Evolutionary conservation across 2,329 filamentous ascomycete genomes (phyloP).

Genomic region (Phialophora chinensis): DNA sequence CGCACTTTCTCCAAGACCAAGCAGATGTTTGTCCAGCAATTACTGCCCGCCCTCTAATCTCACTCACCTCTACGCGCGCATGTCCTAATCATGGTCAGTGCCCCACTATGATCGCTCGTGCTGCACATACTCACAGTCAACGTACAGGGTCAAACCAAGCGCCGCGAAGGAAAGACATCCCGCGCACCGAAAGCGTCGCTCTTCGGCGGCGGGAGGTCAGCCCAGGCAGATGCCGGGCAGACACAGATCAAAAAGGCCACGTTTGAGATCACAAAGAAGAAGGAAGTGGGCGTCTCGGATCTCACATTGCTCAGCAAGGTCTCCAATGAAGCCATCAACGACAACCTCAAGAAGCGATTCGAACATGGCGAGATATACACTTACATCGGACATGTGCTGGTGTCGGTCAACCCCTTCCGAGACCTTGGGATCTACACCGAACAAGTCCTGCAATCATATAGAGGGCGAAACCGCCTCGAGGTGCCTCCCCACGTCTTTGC

Average conservation of each 20-base stretch:
- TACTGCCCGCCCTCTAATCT: background rate
- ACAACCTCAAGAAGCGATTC: constrained; percentile 97
- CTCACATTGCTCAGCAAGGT: constrained; percentile 97
- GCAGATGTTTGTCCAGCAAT: constrained; percentile 1
- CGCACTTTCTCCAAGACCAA: background rate
- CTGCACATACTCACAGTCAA: constrained; percentile 21
- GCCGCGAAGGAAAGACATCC: constrained; percentile 41
- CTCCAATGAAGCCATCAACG: constrained; percentile 98
- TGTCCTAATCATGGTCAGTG: constrained; percentile 36
- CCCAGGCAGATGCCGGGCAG: constrained; percentile 51
- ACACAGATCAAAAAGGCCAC: constrained; percentile 91
- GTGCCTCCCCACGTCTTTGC: constrained; percentile 94
- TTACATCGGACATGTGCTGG: constrained; percentile 98
- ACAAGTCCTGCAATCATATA: constrained; percentile 88
- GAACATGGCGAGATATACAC: constrained; percentile 98
- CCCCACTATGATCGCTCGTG: constrained; percentile 3
- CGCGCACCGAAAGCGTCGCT: constrained; percentile 39
- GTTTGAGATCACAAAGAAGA: constrained; percentile 97
- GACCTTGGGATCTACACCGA: constrained; percentile 99
- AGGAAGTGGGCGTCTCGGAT: constrained; percentile 98
- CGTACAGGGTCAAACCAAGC: constrained; percentile 41
- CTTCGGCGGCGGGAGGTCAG: constrained; percentile 38
- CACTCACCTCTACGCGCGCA: constrained; percentile 23
- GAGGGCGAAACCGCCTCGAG: constrained; percentile 95
- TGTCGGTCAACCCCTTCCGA: constrained; percentile 97